phyloP scores from a whole-genome alignment of 768 basidiomycete species.

The Termitomyces eurrhizus region DNA sequence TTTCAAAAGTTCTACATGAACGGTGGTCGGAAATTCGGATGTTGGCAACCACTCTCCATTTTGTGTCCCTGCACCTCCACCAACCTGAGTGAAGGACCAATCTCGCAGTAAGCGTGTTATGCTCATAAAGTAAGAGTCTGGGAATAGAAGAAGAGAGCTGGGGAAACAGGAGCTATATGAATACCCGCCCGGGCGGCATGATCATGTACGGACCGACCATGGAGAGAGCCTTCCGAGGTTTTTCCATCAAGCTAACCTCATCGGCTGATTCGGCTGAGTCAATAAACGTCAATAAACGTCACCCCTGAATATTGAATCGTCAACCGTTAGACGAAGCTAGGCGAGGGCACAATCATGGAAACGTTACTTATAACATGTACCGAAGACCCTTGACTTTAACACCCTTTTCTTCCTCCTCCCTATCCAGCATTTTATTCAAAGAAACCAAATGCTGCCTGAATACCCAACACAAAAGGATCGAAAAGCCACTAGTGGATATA shows the following conservation, averaged over 20 bases:
- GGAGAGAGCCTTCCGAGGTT: slow-evolving; percentile 22
- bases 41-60: slow-evolving; percentile 65
- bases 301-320: background rate
- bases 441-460: slow-evolving; percentile 42
- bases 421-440: slow-evolving; percentile 37
- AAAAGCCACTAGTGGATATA: slow-evolving; percentile 49
- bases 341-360: background rate
- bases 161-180: slow-evolving; percentile 3
- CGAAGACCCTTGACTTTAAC: slow-evolving; percentile 34
- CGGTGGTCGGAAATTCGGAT: slow-evolving; percentile 74
- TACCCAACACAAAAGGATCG: slow-evolving; percentile 46
- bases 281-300: background rate
- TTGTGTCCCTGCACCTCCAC: slow-evolving; percentile 54
- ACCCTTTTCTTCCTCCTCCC: slow-evolving; percentile 30
- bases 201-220: background rate
- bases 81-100: slow-evolving; percentile 70
- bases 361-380: slow-evolving; percentile 38
- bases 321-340: background rate
- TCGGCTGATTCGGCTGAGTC: background rate
- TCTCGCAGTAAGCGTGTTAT: slow-evolving; percentile 27
- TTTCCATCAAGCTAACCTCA: slow-evolving; percentile 15
- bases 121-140: slow-evolving; percentile 6
- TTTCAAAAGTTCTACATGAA: slow-evolving; percentile 83
- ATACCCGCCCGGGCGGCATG: background rate
- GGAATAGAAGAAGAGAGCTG: slow-evolving; percentile 1